phyloP scores from a whole-genome alignment of 176 grass and related monocot genomes.

The Carex cristatella region DNA sequence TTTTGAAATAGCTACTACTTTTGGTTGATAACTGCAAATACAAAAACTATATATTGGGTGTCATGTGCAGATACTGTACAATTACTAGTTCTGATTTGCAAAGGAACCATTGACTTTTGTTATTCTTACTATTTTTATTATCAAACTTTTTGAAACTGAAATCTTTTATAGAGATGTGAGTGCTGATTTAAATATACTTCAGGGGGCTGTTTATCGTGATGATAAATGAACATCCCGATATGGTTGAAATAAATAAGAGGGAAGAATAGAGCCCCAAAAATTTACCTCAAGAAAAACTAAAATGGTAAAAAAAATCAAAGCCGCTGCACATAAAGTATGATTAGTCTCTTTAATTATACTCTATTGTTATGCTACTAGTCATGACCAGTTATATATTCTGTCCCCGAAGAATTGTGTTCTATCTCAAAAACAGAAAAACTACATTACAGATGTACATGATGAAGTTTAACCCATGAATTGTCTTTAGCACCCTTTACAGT shows the following conservation, averaged over 20 bases:
- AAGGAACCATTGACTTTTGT: neutral
- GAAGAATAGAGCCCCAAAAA: slow-evolving; percentile 41
- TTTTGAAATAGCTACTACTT: neutral
- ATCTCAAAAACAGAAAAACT: neutral
- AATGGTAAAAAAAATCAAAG: slow-evolving; percentile 54
- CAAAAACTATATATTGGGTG: neutral
- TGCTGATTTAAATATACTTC: slow-evolving; percentile 81
- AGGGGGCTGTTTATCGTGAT: slow-evolving; percentile 83
- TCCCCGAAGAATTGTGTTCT: slow-evolving; percentile 9
- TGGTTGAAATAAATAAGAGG: slow-evolving; percentile 42
- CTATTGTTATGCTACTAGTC: neutral
- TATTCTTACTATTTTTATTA: neutral
- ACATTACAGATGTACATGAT: neutral
- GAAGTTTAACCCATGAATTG: neutral
- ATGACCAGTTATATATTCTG: neutral
- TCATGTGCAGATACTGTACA: neutral
- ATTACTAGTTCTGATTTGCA: neutral
- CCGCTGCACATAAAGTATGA: slow-evolving; percentile 84
- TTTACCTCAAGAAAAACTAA: slow-evolving; percentile 44
- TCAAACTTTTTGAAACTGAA: neutral
- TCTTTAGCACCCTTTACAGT: neutral
- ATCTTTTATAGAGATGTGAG: slow-evolving; percentile 62
- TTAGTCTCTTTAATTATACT: neutral
- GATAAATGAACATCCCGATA: slow-evolving; percentile 38
- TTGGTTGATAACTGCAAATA: neutral